Evolutionary conservation across 805 yeast genomes (phyloP), one percentile per base, ranked within the genome.

Genomic region (Saccharomycopsis fodiens): DNA sequence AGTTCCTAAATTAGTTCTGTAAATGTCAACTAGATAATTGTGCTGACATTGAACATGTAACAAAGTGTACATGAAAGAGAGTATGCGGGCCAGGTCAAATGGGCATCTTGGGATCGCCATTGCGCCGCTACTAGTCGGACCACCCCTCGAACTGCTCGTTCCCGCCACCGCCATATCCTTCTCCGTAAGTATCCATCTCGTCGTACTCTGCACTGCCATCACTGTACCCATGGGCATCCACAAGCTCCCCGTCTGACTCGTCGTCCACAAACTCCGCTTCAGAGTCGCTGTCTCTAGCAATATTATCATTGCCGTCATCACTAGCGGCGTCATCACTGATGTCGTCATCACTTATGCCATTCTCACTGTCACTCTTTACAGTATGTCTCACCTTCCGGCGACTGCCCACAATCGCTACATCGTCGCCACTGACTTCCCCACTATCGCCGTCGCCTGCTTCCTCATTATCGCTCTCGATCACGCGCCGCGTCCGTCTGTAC

Each of bases 281-380:
- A n/a, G 15, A n/a, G n/a, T n/a, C n/a, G n/a, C n/a, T n/a, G n/a
- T n/a, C n/a, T n/a, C n/a, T n/a, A 2, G 2, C 42, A 39, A 2
- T 12, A 39, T 39, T 10, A 16, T 27, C 42, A 27, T 34, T 10
- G 30, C 19, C 42, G 15, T 10, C 3, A 39, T 39, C 39, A 31
- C 13, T 2, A 34, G 22, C 13, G 8, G 13, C 42, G 2, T 34
- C 45, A 13, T 19, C n/a, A 17, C 20, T 17, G 7, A 6, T 23
- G 22, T 41, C 39, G 12, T 40, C 37, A 29, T 34, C 22, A 13
- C 6, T 10, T 27, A 27, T 13, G 4, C 5, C 6, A 19, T 13
- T 5, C 5, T 39, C 42, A 39, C 34, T 30, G n/a, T 10, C 7
- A 15, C n/a, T 7, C n/a, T n/a, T n/a, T n/a, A n/a, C n/a, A n/a